Base-by-base conservation (phyloP, 2,329 filamentous ascomycete species). In the Colletotrichum filicis region DNA sequence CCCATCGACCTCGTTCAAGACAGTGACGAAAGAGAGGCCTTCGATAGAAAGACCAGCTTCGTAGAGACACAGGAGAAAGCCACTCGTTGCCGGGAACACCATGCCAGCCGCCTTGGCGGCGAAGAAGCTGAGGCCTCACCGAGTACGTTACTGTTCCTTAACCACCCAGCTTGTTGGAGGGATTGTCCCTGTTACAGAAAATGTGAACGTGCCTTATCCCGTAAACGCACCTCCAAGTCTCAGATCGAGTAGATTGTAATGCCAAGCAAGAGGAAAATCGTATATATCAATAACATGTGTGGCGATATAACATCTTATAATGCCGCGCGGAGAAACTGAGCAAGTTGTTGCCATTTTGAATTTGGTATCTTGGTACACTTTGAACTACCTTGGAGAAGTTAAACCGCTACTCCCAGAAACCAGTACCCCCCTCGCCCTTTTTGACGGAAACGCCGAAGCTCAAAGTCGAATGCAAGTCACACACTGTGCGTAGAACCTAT, bases 291-390 rank as follows among this genome's bases (percentile, higher is more conserved):
- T 49, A n/a, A 22, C 5, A 11, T 22, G 42, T n/a, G 42, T 49
- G 11, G 42, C 19, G 19, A 22, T 49, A 11, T 49, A 5, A 1
- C 42, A 49, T 22, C 42, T n/a, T 4, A 49, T 49, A 49, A 22
- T 22, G 42, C 19, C 7, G 19, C 16, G 8, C 42, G 42, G 19
- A n/a, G 16, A 49, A 49, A 49, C 19, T 49, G 19, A 49, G 42
- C 19, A 49, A 24, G 26, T 16, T n/a, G 12, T 8, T 16, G 22
- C 19, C 61, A 52, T 24, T 61, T 19, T 32, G 53, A 22, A 35
- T 71, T 66, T 73, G 71, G 71, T 73, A 73, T 73, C 66, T 71
- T 58, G 22, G 37, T 71, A 73, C 53, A 49, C 35, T 42, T n/a
- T 28, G 8, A 46, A 30, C 52, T 26, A 12, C 4, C 32, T 5